Conservation (phyloP, 805 yeast genomes). For the Teunomyces gatunensis region DNA sequence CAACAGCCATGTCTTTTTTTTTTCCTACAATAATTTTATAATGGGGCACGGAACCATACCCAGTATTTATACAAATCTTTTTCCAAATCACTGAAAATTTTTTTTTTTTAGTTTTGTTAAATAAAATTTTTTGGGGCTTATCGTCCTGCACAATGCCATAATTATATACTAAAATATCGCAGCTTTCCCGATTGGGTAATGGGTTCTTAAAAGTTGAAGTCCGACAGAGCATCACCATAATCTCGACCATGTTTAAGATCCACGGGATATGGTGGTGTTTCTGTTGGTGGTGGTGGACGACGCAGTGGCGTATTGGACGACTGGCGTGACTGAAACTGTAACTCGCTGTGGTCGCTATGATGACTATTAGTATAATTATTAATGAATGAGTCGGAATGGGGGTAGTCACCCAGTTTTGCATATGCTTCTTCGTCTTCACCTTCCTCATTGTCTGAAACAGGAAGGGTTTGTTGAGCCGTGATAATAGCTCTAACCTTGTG, state of each 20-base stretch:
- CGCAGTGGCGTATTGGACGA: not conserved
- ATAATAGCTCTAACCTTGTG: conserved; percentile 14
- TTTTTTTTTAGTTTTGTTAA: not conserved
- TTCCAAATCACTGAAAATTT: not conserved
- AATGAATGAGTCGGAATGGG: not conserved
- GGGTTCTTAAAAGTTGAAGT: conserved; percentile 2
- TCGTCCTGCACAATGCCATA: not conserved
- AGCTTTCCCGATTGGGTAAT: not conserved
- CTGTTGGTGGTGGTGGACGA: not conserved
- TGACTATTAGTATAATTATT: not conserved
- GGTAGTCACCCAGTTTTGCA: not conserved
- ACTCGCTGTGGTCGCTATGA: conserved; percentile 7
- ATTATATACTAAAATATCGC: not conserved
- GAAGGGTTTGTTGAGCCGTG: conserved; percentile 19
- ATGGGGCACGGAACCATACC: not conserved
- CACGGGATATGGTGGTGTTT: not conserved
- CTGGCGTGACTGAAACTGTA: conserved; percentile 8
- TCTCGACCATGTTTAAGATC: not conserved
- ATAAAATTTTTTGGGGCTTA: not conserved
- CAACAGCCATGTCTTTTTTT: conserved; percentile 5
- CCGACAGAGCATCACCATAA: conserved; percentile 1
- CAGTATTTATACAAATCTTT: not conserved
- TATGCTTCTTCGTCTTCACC: conserved; percentile 11
- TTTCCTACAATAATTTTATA: not conserved
- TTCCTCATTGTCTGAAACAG: conserved; percentile 30